Base-by-base conservation (phyloP, 805 yeast genomes). In the Lipomyces lipofer region DNA sequence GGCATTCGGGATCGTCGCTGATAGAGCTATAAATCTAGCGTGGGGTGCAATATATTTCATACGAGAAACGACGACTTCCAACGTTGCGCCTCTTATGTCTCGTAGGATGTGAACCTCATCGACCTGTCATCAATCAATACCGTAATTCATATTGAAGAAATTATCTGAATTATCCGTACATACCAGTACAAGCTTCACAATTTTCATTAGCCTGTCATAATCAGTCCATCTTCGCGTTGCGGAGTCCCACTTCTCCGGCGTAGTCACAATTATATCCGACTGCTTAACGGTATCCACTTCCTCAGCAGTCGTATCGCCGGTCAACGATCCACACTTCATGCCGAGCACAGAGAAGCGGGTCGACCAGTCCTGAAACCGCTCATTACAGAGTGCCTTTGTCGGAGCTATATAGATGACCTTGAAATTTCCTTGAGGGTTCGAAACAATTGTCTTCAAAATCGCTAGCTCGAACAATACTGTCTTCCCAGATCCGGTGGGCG, bases 121-220 rank as follows among this genome's bases (percentile, higher is more conserved):
- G 22, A 71, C 0, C 96, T 95, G 0, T 84, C 83, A 1, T 88
- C 88, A 17, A 90, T 67, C 17, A 68, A 62, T 61, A 89, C 95
- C 13, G 79, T 70, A 64, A 86, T 87, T 66, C 88, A 95, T 33
- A 80, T 81, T n/a, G n/a, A n/a, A n/a, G n/a, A n/a, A n/a, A n/a
- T n/a, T n/a, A n/a, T 43, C 90, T 77, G 1, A 87, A 63, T 29
- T 88, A 66, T 43, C 81, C 89, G 25, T 90, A 78, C 63, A 6
- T 46, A 59, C 67, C 35, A 77, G 58, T 40, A 83, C 64, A 56
- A 83, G 72, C 64, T 74, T 73, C 49, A 78, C 63, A 62, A 76
- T 63, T 65, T 72, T 67, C 61, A 78, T 72, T 15, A 75, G 53
- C 29, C 66, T 70, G 22, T 52, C 56, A 25, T 47, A 76, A 58